Percentiles rank a stretch among this genome's conserved stretches.
phyloP scores from a whole-genome alignment of 2,329 filamentous ascomycete genomes.

The Orbilia oligospora region DNA sequence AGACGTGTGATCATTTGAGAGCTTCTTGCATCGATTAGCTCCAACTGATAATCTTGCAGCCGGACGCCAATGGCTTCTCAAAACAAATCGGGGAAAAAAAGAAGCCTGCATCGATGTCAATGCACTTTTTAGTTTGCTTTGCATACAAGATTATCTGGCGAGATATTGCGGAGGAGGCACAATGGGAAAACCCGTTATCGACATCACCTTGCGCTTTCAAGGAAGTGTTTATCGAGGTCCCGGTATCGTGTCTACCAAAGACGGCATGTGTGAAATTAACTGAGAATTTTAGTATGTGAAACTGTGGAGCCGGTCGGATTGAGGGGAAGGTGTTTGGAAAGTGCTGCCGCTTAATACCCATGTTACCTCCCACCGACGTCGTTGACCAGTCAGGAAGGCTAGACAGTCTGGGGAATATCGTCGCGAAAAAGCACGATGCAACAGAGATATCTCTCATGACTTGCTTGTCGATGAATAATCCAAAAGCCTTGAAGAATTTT shows the following conservation, averaged over 20 bases:
- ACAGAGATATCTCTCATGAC: slow-evolving; percentile 19
- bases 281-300: slow-evolving; percentile 45
- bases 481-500: not conserved
- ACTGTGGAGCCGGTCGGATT: slow-evolving; percentile 47
- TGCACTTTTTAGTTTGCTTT: slow-evolving; percentile 10
- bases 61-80: slow-evolving; percentile 32
- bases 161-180: slow-evolving; percentile 41
- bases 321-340: slow-evolving; percentile 53
- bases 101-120: slow-evolving; percentile 19
- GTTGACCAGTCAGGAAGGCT: slow-evolving; percentile 44
- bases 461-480: slow-evolving; percentile 16
- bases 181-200: slow-evolving; percentile 38
- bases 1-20: slow-evolving; percentile 20
- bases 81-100: slow-evolving; percentile 34
- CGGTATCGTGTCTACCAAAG: slow-evolving; percentile 34
- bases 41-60: slow-evolving; percentile 29
- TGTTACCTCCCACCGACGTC: slow-evolving; percentile 28
- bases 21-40: slow-evolving; percentile 28
- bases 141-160: slow-evolving; percentile 47
- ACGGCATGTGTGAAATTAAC: slow-evolving; percentile 50
- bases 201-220: slow-evolving; percentile 34
- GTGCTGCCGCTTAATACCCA: slow-evolving; percentile 49
- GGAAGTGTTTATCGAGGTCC: slow-evolving; percentile 40
- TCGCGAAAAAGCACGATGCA: slow-evolving; percentile 42
- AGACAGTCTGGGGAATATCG: slow-evolving; percentile 50